These are phyloP conservation scores for Cytospora piceicola DNA, from an alignment of 2,329 filamentous ascomycete genomes.

Conservation along the genomic window DNA sequence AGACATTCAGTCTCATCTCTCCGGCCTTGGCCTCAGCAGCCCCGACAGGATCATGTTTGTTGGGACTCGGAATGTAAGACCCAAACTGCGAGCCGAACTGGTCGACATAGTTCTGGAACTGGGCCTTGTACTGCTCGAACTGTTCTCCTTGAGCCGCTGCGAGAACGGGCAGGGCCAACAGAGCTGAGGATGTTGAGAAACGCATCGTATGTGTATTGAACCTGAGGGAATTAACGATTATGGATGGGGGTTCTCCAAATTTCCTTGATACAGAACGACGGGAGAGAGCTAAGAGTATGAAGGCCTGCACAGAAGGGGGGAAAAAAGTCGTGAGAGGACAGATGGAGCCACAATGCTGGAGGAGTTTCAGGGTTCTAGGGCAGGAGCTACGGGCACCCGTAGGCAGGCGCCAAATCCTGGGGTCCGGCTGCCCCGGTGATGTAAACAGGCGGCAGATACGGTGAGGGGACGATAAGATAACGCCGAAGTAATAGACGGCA, in stretches of 20 bases:
- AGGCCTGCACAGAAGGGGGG: constrained; percentile 5
- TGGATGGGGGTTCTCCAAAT: background rate
- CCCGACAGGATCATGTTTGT: constrained; percentile 42
- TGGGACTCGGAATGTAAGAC: constrained; percentile 51
- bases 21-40: constrained; percentile 57
- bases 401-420: constrained; percentile 21
- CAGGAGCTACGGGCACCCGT: constrained; percentile 25
- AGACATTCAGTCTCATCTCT: constrained; percentile 54
- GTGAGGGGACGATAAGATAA: constrained; percentile 24
- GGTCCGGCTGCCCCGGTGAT: constrained; percentile 10
- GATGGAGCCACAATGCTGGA: constrained; percentile 18
- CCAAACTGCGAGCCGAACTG: constrained; percentile 61
- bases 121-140: constrained; percentile 62
- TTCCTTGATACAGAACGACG: constrained; percentile 13
- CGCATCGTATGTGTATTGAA: constrained; percentile 53
- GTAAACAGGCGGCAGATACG: constrained; percentile 17
- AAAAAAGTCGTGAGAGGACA: constrained; percentile 23
- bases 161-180: constrained; percentile 61
- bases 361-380: constrained; percentile 26
- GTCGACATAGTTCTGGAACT: constrained; percentile 67
- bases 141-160: constrained; percentile 55
- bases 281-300: background rate
- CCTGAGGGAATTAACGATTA: background rate
- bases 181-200: constrained; percentile 54
- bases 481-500: background rate